Evolutionary conservation across 495 filamentous ascomycete genomes (phyloP).

Genomic region (Hypoxylon cercidicola): DNA sequence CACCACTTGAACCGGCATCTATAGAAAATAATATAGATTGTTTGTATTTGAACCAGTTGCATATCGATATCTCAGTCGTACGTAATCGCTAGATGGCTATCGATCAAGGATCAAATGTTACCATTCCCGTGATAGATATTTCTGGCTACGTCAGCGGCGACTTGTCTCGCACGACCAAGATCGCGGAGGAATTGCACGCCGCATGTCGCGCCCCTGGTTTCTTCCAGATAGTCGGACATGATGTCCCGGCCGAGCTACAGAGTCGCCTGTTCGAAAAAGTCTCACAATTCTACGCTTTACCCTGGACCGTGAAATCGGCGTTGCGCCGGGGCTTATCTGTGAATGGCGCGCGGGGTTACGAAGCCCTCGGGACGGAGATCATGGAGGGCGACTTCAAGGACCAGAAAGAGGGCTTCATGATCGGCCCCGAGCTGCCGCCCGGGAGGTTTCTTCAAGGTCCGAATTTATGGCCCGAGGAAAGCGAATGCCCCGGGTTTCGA

Average conservation of each 20-base stretch:
- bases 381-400: slow-evolving; percentile 39
- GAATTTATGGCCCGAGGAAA: slow-evolving; percentile 59
- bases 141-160: slow-evolving; percentile 38
- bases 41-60: too few relatives aligned
- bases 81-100: slow-evolving; percentile 28
- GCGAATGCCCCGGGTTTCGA: slow-evolving; percentile 43
- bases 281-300: slow-evolving; percentile 39
- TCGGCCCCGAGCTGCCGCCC: slow-evolving; percentile 36
- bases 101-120: slow-evolving; percentile 2
- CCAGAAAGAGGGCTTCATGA: slow-evolving; percentile 47
- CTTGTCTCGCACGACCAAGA: slow-evolving; percentile 19
- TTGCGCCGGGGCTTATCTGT: slow-evolving; percentile 31
- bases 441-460: slow-evolving; percentile 55
- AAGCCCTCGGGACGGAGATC: slow-evolving; percentile 39
- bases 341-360: slow-evolving; percentile 42
- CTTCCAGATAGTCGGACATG: slow-evolving; percentile 62
- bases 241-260: slow-evolving; percentile 51
- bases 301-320: slow-evolving; percentile 23
- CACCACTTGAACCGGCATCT: too few relatives aligned
- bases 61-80: too few relatives aligned
- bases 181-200: slow-evolving; percentile 49
- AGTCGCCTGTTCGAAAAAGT: slow-evolving; percentile 24
- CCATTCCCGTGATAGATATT: slow-evolving; percentile 44
- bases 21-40: too few relatives aligned
- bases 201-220: slow-evolving; percentile 66